Evolutionary conservation across 306 rosid genomes (phyloP).

Genomic region (Mimosa bimucronata): DNA sequence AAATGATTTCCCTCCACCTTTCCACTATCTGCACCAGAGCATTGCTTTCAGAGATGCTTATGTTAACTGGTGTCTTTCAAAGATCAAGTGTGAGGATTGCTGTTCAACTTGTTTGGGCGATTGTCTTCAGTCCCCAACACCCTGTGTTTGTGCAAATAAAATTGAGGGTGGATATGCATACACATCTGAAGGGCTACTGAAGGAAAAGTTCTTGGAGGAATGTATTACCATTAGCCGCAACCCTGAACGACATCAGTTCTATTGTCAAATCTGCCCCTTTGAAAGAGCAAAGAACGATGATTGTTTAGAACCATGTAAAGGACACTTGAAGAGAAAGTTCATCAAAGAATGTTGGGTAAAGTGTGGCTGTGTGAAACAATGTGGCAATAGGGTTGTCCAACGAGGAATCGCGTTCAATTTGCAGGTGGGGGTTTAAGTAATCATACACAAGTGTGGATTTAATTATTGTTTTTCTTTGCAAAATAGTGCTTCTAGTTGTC

Average conservation of each 20-base stretch:
- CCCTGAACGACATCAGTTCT: constrained; percentile 50
- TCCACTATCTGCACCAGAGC: constrained; percentile 65
- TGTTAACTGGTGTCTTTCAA: constrained; percentile 61
- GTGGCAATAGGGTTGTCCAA: constrained; percentile 95
- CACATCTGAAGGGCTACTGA: constrained; percentile 62
- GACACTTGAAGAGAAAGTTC: constrained; percentile 76
- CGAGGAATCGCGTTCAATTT: constrained; percentile 81
- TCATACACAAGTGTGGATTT: not conserved
- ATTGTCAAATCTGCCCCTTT: constrained; percentile 77
- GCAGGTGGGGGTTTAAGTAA: constrained; percentile 61
- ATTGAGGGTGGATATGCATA: constrained; percentile 74
- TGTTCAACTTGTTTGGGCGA: constrained; percentile 85
- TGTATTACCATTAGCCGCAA: constrained; percentile 65
- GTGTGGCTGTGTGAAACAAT: constrained; percentile 82
- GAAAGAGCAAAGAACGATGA: constrained; percentile 71
- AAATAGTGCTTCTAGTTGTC: not conserved
- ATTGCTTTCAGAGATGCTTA: constrained; percentile 65
- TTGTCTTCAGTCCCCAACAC: constrained; percentile 57
- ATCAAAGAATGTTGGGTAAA: constrained; percentile 95
- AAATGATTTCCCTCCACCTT: constrained; percentile 56
- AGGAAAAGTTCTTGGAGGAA: constrained; percentile 74
- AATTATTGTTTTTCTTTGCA: not conserved
- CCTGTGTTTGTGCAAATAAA: constrained; percentile 74
- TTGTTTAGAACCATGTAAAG: constrained; percentile 87
- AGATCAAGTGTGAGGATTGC: constrained; percentile 64